These are phyloP conservation scores for Penicillium turbatum DNA, from an alignment of 495 filamentous ascomycete genomes.

Conservation along the genomic window DNA sequence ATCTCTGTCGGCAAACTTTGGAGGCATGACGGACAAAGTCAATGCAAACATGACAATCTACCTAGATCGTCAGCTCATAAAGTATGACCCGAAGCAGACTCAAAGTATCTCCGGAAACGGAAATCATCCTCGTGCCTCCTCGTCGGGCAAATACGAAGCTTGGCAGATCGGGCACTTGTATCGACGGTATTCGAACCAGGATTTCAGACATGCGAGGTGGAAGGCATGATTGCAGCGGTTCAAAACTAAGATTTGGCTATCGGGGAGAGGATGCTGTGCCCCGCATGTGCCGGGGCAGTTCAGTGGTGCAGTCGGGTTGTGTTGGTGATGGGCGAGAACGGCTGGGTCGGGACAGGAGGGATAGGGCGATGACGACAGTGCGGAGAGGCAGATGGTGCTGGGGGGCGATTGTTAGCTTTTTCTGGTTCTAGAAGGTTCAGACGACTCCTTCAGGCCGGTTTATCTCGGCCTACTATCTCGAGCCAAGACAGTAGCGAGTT, in stretches of 20 bases:
- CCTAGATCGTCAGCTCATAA: neutral
- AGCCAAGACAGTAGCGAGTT: neutral
- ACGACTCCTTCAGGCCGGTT: neutral
- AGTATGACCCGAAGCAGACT: neutral
- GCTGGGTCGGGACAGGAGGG: constrained; percentile 19
- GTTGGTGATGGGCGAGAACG: constrained; percentile 10
- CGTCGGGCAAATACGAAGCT: constrained; percentile 23
- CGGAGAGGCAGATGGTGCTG: constrained; percentile 26
- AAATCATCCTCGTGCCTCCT: constrained; percentile 7
- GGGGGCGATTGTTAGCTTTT: neutral
- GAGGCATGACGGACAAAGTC: neutral
- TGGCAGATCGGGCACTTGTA: constrained; percentile 37
- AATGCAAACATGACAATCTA: neutral
- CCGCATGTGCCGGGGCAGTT: neutral
- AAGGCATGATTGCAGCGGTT: constrained; percentile 36
- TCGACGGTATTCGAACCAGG: constrained; percentile 33
- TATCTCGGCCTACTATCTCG: neutral
- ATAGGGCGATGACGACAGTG: constrained; percentile 25
- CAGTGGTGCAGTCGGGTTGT: neutral
- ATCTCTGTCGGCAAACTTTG: neutral
- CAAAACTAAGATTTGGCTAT: constrained; percentile 23
- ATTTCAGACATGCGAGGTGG: constrained; percentile 29
- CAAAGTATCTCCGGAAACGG: neutral
- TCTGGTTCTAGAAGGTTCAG: constrained; percentile 1
- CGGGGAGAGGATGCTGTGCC: neutral